Evolutionary conservation across 345 rosid genomes (phyloP), one percentile per base, ranked within the genome.

Genomic region (Rhodomyrtus tomentosa): DNA sequence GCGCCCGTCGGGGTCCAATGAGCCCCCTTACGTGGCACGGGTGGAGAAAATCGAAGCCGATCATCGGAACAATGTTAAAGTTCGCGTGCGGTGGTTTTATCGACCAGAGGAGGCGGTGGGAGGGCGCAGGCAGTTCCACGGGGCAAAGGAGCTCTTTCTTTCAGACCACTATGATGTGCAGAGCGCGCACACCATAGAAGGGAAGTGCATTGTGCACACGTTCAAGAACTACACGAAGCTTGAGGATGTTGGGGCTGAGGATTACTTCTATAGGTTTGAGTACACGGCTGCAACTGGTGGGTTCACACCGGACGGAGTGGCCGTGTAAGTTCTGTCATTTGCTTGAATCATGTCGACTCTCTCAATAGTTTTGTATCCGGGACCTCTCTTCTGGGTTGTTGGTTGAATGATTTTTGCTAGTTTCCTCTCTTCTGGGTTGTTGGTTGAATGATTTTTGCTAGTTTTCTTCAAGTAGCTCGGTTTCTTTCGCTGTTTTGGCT

Each of bases 121-220:
- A 27, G 99, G 99, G 24, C 85, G 99, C 88, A 91, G 96, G 81
- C 94, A 92, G 89, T 96, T 96, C 86, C 98, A 95, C 86, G 99
- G 99, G 73, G 95, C 89, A 0, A 96, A 95, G 87, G 99, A 96
- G 93, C 94, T 96, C 5, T 94, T 96, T 87, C 86, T 96, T 80
- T 96, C 99, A 0, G 99, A 96, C 81, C 99, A 96, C 86, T 90
- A 80, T 1, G 98, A 94, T 83, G 90, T 94, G 83, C 99, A 95
- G 79, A 95, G 98, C 74, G 98, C 93, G 72, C 91, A 94, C 84
- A 92, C 98, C n/a, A 92, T 96, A 68, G 98, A 96, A 86, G 99
- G 98, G 59, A 95, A 92, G 90, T 96, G 98, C 40, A 88, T 84
- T 25, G 98, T 95, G 80, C 98, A 95, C 91, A 85, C 94, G 80